Percentiles rank a stretch among this genome's conserved stretches.
phyloP scores from a whole-genome alignment of 2,329 filamentous ascomycete genomes.

The Dactylonectria macrodidyma region DNA sequence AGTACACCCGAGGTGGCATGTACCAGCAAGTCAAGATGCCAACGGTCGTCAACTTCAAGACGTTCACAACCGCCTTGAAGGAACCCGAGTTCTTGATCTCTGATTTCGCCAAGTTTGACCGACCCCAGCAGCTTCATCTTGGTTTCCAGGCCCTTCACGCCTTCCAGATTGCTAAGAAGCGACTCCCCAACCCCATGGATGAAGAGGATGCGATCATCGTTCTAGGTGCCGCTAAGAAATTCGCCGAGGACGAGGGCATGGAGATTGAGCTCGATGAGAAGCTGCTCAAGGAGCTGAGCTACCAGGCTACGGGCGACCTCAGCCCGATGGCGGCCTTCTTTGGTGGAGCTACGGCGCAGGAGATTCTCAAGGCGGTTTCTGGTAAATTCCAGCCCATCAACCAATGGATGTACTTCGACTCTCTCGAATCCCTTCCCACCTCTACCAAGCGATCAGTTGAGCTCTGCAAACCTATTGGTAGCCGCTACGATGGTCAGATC shows the following conservation, averaged over 20 bases:
- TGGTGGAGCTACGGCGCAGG: constrained; percentile 92
- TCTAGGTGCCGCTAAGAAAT: constrained; percentile 79
- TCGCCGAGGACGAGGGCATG: constrained; percentile 79
- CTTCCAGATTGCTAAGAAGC: constrained; percentile 82
- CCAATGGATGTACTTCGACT: constrained; percentile 98
- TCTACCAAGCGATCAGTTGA: constrained; percentile 84
- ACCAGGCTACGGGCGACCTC: constrained; percentile 92
- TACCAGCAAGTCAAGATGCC: constrained; percentile 99
- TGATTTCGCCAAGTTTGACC: constrained; percentile 98
- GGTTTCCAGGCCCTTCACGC: constrained; percentile 93
- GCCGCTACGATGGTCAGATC: constrained; percentile 96
- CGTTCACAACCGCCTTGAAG: constrained; percentile 82
- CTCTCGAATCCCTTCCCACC: constrained; percentile 91
- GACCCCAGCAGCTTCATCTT: constrained; percentile 90
- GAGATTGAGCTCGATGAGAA: constrained; percentile 89
- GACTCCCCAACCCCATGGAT: constrained; percentile 86
- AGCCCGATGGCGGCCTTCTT: constrained; percentile 96
- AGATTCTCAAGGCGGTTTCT: constrained; percentile 96
- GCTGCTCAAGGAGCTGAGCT: constrained; percentile 91
- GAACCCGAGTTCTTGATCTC: constrained; percentile 92
- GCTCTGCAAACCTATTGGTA: constrained; percentile 86
- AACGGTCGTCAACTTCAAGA: constrained; percentile 90
- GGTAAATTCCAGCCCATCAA: constrained; percentile 97
- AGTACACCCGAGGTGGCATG: constrained; percentile 90
- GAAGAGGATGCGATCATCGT: constrained; percentile 87